Base-by-base conservation (phyloP, 306 rosid genomes). In the Castanea mollissima region DNA sequence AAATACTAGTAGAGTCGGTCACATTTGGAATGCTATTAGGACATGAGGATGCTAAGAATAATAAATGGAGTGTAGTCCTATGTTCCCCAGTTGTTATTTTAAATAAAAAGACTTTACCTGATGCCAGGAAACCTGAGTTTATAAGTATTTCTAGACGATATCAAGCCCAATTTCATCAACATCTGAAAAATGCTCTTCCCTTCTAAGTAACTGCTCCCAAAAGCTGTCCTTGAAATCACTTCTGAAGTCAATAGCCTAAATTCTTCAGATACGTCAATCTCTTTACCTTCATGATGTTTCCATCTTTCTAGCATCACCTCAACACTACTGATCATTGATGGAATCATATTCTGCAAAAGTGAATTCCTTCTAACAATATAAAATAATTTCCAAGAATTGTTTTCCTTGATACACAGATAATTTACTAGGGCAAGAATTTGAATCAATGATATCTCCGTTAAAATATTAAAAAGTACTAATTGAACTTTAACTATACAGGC, bases 181-280 rank as follows among this genome's bases (percentile, higher is more conserved):
- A 60, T 79, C 19, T 83, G 64, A 7, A 79, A 83, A n/a, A 79
- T 55, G 29, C 19, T 75, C 80, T 69, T 52, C 73, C 86, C 83
- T 35, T 83, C 80, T 10, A 60, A 11, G 68, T 83, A 75, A 73
- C 78, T 78, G 74, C 83, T 83, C 34, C 80, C 83, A 78, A 83
- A 83, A 34, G 76, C 82, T 3, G 79, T 74, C 55, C 79, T 83
- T 2, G 80, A 74, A 46, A 83, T 83, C 31, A 78, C 74, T 49
- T 83, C 74, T 35, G 83, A 65, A 6, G 80, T 74, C 77, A 74
- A 58, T 41, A 73, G 49, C 65, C 73, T 78, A 58, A 83, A 83
- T 27, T 83, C 83, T 55, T 74, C 74, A 54, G 20, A 58, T 55
- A 83, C 77, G 2, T 83, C 86, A 44, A 78, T 59, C 64, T 83